phyloP scores from a whole-genome alignment of 108 stramenopile species.

The Nannochloropsis oceanica region DNA sequence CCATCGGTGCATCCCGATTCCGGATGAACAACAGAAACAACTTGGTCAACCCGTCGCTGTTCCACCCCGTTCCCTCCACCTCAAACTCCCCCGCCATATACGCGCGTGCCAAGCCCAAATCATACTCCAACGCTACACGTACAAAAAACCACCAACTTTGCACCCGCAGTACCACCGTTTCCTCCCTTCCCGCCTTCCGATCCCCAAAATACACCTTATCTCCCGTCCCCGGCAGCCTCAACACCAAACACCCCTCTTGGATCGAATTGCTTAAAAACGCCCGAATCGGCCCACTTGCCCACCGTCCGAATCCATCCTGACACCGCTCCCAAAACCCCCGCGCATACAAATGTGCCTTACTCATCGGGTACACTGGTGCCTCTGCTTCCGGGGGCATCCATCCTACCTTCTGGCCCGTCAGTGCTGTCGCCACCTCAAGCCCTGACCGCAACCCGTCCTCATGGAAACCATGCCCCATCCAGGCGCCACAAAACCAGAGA shows the following conservation, averaged over 20 bases:
- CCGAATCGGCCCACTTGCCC: background rate
- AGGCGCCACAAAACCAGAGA: conserved; percentile 83
- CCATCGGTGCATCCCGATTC: conserved; percentile 56
- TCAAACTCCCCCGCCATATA: conserved; percentile 78
- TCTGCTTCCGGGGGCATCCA: conserved; percentile 1
- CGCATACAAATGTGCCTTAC: background rate
- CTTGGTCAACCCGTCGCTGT: conserved; percentile 25
- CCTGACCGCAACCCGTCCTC: conserved; percentile 64
- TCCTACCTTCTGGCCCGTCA: conserved; percentile 11
- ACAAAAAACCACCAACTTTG: conserved; percentile 85
- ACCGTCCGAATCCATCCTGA: background rate
- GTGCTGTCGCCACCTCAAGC: conserved; percentile 13
- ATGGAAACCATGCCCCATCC: conserved; percentile 89
- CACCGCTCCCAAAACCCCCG: background rate
- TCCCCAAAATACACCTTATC: background rate
- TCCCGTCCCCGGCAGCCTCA: conserved; percentile 8
- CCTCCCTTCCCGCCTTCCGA: background rate
- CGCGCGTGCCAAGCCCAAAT: conserved; percentile 70
- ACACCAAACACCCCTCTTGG: background rate
- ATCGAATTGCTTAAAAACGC: background rate
- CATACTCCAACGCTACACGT: conserved; percentile 67
- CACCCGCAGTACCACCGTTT: conserved; percentile 31
- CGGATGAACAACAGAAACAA: conserved; percentile 50
- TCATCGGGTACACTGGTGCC: background rate
- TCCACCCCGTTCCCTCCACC: conserved; percentile 45